Percentiles rank a stretch among this genome's conserved stretches.
Evolutionary conservation across 2,329 filamentous ascomycete species (phyloP).

Genomic region (Emericellopsis cladophorae): DNA sequence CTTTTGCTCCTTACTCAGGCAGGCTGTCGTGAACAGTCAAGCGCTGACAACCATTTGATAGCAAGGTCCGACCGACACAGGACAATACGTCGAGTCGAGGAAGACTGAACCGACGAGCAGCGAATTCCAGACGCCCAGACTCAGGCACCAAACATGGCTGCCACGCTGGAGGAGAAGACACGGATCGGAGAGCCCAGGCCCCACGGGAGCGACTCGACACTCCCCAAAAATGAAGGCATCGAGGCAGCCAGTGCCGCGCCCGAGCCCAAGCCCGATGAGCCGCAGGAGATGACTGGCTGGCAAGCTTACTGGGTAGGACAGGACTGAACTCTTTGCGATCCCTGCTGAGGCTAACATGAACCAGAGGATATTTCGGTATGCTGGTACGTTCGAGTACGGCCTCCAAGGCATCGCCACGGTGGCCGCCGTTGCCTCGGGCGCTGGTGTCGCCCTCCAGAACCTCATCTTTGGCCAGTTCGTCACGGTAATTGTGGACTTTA

Average conservation of each 20-base stretch:
- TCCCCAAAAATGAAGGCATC: not conserved
- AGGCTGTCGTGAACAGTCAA: too few relatives aligned
- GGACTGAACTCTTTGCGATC: not conserved
- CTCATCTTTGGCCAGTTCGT: constrained; percentile 3
- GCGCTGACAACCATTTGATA: too few relatives aligned
- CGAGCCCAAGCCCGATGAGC: not conserved
- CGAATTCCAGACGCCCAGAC: not conserved
- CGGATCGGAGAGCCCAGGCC: too few relatives aligned
- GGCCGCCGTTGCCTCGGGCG: constrained; percentile 3
- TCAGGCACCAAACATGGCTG: not conserved
- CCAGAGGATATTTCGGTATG: constrained; percentile 12
- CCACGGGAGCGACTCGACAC: not conserved
- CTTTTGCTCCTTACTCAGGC: too few relatives aligned
- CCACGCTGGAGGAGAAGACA: not conserved
- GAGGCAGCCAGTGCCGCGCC: not conserved
- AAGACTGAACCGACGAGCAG: too few relatives aligned
- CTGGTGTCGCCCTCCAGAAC: constrained; percentile 3
- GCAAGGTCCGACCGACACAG: too few relatives aligned
- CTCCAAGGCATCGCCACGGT: constrained; percentile 9
- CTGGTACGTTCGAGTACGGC: constrained; percentile 7
- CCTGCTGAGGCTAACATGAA: not conserved
- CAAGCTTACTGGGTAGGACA: constrained; percentile 1
- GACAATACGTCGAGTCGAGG: too few relatives aligned
- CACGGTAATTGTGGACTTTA: constrained; percentile 17
- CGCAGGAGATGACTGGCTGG: constrained; percentile 1